Evolutionary conservation across 164 flowering plant species (phyloP).

Genomic region (Warburgia ugandensis): DNA sequence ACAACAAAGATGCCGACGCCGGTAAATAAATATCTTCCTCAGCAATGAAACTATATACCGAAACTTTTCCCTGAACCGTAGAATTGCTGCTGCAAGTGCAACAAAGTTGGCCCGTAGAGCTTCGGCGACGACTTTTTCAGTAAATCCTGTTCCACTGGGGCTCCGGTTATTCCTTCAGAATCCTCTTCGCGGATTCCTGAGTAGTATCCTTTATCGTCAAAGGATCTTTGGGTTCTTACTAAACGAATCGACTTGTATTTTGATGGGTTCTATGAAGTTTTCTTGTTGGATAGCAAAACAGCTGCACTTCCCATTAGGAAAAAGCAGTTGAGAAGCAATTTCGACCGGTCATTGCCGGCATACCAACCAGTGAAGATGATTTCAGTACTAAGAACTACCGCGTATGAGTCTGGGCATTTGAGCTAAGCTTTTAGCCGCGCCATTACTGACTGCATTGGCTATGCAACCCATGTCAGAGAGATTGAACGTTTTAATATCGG

Average conservation of each 20-base stretch:
- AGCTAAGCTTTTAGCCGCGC: slow-evolving; percentile 39
- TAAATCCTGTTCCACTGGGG: slow-evolving; percentile 32
- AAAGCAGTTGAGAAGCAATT: slow-evolving; percentile 50
- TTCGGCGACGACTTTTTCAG: slow-evolving; percentile 42
- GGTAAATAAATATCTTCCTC: slow-evolving; percentile 15
- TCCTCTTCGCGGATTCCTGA: slow-evolving; percentile 55
- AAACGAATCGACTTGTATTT: slow-evolving; percentile 32
- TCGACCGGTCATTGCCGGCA: slow-evolving; percentile 43
- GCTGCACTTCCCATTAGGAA: slow-evolving; percentile 73
- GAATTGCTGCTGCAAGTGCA: slow-evolving; percentile 29
- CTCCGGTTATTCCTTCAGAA: slow-evolving; percentile 46
- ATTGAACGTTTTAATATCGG: slow-evolving; percentile 48
- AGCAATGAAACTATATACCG: slow-evolving; percentile 11
- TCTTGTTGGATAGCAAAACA: slow-evolving; percentile 37
- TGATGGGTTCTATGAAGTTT: slow-evolving; percentile 15
- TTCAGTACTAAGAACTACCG: slow-evolving; percentile 61
- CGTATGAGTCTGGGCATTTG: slow-evolving; percentile 31
- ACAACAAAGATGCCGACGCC: slow-evolving; percentile 12
- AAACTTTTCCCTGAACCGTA: slow-evolving; percentile 12
- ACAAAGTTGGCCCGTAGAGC: slow-evolving; percentile 29
- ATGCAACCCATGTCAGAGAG: slow-evolving; percentile 86
- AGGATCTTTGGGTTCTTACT: slow-evolving; percentile 40
- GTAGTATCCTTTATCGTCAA: slow-evolving; percentile 35
- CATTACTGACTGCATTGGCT: slow-evolving; percentile 45
- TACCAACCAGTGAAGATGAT: slow-evolving; percentile 70